phyloP scores from a whole-genome alignment of 306 rosid species.

The Hippophae gyantsensis region DNA sequence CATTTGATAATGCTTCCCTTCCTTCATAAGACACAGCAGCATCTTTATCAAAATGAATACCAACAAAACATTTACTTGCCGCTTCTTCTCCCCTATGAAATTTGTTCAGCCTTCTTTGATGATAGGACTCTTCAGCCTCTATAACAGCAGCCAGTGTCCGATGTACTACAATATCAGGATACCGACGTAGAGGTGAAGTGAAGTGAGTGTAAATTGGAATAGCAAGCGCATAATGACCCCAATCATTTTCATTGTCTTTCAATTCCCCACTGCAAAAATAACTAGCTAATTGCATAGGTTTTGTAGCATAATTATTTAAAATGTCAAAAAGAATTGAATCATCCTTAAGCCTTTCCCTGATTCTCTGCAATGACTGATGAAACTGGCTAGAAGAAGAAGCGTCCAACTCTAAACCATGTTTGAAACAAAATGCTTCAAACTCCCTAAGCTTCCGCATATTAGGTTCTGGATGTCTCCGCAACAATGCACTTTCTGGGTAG shows the following conservation, averaged over 20 bases:
- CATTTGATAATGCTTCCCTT: slow-evolving; percentile 49
- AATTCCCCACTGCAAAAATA: slow-evolving; percentile 75
- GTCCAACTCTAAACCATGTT: slow-evolving; percentile 63
- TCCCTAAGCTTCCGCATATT: slow-evolving; percentile 62
- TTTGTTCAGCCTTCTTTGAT: slow-evolving; percentile 20
- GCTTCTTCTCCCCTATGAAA: slow-evolving; percentile 21
- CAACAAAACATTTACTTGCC: slow-evolving; percentile 55
- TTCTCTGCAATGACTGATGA: slow-evolving; percentile 45
- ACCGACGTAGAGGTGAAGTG: slow-evolving; percentile 80
- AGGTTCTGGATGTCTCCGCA: slow-evolving; percentile 90
- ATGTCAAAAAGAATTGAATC: slow-evolving; percentile 54
- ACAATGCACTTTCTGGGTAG: slow-evolving; percentile 64
- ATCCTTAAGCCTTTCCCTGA: slow-evolving; percentile 61
- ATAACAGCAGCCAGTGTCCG: slow-evolving; percentile 64
- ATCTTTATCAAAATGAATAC: slow-evolving; percentile 46
- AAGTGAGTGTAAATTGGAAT: slow-evolving; percentile 83
- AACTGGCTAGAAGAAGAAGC: slow-evolving; percentile 66
- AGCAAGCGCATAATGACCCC: slow-evolving; percentile 77
- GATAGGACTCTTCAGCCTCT: slow-evolving; percentile 72
- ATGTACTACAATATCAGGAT: slow-evolving; percentile 92
- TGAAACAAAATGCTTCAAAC: slow-evolving; percentile 67
- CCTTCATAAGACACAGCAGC: slow-evolving; percentile 66
- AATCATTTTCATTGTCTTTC: slow-evolving; percentile 34
- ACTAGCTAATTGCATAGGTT: slow-evolving; percentile 69
- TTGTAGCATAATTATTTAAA: slow-evolving; percentile 59